phyloP scores from a whole-genome alignment of 306 rosid species.

The Rubus parviflorus region DNA sequence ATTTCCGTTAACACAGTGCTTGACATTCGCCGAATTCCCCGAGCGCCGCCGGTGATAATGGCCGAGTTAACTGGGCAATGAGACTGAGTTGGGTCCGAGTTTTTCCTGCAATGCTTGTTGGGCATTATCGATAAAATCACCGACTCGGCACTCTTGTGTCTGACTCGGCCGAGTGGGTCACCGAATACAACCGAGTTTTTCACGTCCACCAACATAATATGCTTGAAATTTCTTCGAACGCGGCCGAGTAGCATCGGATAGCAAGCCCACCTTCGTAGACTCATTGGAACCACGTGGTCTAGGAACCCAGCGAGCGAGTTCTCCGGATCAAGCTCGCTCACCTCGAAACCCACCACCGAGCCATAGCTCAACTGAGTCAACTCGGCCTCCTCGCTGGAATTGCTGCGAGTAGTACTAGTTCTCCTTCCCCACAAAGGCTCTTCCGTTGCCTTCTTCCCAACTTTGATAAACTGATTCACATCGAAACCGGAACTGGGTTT shows the following conservation, averaged over 20 bases:
- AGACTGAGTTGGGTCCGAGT: slow-evolving; percentile 39
- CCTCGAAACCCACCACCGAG: slow-evolving; percentile 75
- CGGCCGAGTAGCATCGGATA: slow-evolving; percentile 90
- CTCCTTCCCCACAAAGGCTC: slow-evolving; percentile 74
- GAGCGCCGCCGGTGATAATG: slow-evolving; percentile 68
- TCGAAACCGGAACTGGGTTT: slow-evolving; percentile 42
- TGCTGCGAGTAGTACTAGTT: background rate
- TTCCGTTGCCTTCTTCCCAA: slow-evolving; percentile 24
- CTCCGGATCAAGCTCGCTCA: slow-evolving; percentile 83
- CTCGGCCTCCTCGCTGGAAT: slow-evolving; percentile 8
- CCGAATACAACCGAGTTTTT: slow-evolving; percentile 39
- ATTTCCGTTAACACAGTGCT: slow-evolving; percentile 50
- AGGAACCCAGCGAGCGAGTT: slow-evolving; percentile 80
- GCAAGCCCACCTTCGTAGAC: slow-evolving; percentile 81
- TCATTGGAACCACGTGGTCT: slow-evolving; percentile 54
- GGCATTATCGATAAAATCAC: slow-evolving; percentile 33
- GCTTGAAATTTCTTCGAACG: slow-evolving; percentile 66
- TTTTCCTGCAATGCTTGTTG: slow-evolving; percentile 39
- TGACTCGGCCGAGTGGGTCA: slow-evolving; percentile 58
- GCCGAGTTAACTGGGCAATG: slow-evolving; percentile 39
- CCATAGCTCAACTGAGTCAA: slow-evolving; percentile 57
- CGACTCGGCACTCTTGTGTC: slow-evolving; percentile 59
- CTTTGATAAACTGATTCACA: slow-evolving; percentile 36
- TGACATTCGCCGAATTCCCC: slow-evolving; percentile 70
- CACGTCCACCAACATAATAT: slow-evolving; percentile 58